Evolutionary conservation across 31 red algal species (phyloP).

Genomic region (Porphyra umbilicalis): DNA sequence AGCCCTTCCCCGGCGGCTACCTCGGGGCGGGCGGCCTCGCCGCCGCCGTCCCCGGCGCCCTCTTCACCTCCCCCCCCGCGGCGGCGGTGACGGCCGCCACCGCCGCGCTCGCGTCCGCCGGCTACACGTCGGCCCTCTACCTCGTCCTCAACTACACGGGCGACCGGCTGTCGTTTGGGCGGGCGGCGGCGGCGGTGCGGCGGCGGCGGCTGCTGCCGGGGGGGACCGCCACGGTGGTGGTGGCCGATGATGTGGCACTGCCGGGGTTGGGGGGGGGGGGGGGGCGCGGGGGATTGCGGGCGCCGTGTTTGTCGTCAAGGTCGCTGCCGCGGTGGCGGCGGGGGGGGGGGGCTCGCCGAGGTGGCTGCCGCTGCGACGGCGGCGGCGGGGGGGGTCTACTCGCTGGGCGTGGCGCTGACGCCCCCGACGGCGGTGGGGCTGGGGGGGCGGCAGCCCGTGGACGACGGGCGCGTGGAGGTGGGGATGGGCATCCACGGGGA

Average conservation of each 20-base stretch:
- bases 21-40: conserved; percentile 53
- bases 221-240: conserved; percentile 14
- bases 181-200: conserved; percentile 12
- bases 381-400: conserved; percentile 11
- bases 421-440: conserved; percentile 37
- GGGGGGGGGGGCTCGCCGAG: conserved; percentile 32
- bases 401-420: conserved; percentile 47
- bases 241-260: conserved; percentile 58
- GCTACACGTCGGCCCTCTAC: conserved; percentile 26
- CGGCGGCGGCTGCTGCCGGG: neutral
- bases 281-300: conserved; percentile 57
- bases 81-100: conserved; percentile 30
- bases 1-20: conserved; percentile 63
- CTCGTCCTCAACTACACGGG: conserved; percentile 72
- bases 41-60: conserved; percentile 51
- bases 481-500: conserved; percentile 83
- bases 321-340: conserved; percentile 62
- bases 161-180: conserved; percentile 60
- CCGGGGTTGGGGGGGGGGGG: neutral
- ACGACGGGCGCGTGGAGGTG: conserved; percentile 30
- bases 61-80: conserved; percentile 47
- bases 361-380: conserved; percentile 29
- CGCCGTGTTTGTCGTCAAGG: conserved; percentile 62
- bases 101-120: conserved; percentile 13
- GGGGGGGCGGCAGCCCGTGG: neutral